Evolutionary conservation across 2,329 filamentous ascomycete genomes (phyloP), one percentile per base, ranked within the genome.

Genomic region (Penicillium janthinellum): DNA sequence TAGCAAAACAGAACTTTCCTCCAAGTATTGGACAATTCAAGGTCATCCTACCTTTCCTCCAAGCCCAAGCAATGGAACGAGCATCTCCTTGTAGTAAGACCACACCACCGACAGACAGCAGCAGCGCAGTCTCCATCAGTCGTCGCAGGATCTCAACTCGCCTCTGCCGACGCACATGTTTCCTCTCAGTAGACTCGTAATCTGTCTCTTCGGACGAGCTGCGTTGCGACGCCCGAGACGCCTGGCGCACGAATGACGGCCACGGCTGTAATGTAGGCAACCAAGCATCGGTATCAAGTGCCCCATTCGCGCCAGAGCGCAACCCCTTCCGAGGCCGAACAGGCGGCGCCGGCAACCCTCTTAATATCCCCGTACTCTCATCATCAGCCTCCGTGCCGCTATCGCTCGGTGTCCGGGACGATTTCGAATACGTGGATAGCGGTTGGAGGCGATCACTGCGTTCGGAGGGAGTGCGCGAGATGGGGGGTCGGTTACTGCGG

Each of bases 381-480:
- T 98, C 94, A 70, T 97, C 94, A 41, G 94, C 94, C 73, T 98
- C 94, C 17, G 93, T 96, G 25, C 94, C 94, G 73, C 92, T 96
- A 67, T 96, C 93, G 74, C 91, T 96, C 11, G 85, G 86, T 1
- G 87, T 83, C 1, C 83, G 82, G 4, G 85, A 86, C 54, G 85
- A 83, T 64, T 81, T 82, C 59, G 78, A 74, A 63, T 65, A 67
- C 48, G 58, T 61, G 50, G 67, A 63, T 31, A 64, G 63, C 44
- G 69, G 66, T 56, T 63, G 59, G 61, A 68, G 60, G 61, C 67
- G 71, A 74, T 75, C 71, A 71, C 73, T 64, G 67, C 73, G 59
- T 66, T 72, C 63, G 58, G 64, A 73, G 62, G 67, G 75, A 49
- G 70, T 84, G 77, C 59, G 82, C 78, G 51, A 83, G 75, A 86